Conservation (phyloP, 129 eudicot genomes). For the Kitagawia praeruptora region DNA sequence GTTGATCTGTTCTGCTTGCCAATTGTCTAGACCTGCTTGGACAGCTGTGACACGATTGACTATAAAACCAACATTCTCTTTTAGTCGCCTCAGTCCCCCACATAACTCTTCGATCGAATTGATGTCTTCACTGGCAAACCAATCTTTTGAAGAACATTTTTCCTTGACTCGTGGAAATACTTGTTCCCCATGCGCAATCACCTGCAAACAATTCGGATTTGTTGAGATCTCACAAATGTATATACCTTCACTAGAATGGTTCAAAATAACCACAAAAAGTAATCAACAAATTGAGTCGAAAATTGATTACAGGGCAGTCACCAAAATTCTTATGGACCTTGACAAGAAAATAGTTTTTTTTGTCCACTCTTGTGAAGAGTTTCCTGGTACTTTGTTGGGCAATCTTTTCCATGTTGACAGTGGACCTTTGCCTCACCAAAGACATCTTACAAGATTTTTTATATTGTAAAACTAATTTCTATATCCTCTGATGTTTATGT, state of each 20-base stretch:
- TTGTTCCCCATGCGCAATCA: slow-evolving; percentile 93
- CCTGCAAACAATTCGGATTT: slow-evolving; percentile 27
- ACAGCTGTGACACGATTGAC: slow-evolving; percentile 57
- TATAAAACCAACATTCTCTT: slow-evolving; percentile 61
- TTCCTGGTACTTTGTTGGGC: background rate
- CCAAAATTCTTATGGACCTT: background rate
- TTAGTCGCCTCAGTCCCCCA: slow-evolving; percentile 48
- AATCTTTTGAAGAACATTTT: slow-evolving; percentile 62
- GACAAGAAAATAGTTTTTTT: background rate
- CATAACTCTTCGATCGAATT: slow-evolving; percentile 43
- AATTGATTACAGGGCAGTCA: background rate
- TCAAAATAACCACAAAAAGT: background rate
- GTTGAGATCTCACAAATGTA: background rate
- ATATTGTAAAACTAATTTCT: background rate
- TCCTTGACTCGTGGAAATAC: slow-evolving; percentile 87
- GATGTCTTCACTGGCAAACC: slow-evolving; percentile 47
- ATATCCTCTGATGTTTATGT: background rate
- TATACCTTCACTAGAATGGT: background rate
- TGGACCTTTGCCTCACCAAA: background rate
- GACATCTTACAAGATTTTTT: background rate
- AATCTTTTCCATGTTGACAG: background rate
- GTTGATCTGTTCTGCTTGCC: slow-evolving; percentile 68
- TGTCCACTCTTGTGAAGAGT: background rate
- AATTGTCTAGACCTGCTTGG: slow-evolving; percentile 61
- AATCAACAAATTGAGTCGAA: background rate